These are phyloP conservation scores for Paradendryphiella salina DNA, from an alignment of 2,329 filamentous ascomycete genomes.

Conservation along the genomic window DNA sequence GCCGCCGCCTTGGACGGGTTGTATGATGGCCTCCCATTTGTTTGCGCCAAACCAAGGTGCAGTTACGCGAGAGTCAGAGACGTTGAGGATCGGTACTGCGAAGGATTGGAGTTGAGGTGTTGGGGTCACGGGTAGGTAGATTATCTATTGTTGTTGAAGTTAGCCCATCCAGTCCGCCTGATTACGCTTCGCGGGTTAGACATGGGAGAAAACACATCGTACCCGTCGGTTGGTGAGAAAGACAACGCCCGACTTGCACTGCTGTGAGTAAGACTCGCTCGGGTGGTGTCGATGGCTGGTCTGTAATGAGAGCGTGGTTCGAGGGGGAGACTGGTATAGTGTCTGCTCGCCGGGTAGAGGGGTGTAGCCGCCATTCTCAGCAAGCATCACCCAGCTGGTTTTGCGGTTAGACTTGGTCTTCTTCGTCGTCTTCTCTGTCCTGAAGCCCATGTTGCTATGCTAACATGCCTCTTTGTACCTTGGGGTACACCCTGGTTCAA, in stretches of 20 bases:
- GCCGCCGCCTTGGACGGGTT: conserved; percentile 80
- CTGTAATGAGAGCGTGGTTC: conserved; percentile 75
- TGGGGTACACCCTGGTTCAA: conserved; percentile 3
- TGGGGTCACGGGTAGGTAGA: conserved; percentile 78
- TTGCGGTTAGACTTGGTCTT: conserved; percentile 42
- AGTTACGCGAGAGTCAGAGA: conserved; percentile 81
- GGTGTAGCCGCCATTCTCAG: conserved; percentile 72
- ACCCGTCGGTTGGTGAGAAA: conserved; percentile 87
- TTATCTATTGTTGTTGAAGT: conserved; percentile 61
- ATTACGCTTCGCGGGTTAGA: conserved; percentile 1
- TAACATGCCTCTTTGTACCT: neutral
- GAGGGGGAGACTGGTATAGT: conserved; percentile 76
- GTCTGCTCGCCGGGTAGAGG: conserved; percentile 82
- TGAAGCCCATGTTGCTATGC: conserved; percentile 9
- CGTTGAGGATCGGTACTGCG: conserved; percentile 81
- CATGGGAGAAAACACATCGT: conserved; percentile 38
- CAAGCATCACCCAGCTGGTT: conserved; percentile 88
- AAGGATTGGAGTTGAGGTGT: conserved; percentile 79
- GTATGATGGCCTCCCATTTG: conserved; percentile 79
- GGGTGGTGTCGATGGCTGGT: conserved; percentile 68
- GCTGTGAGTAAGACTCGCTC: conserved; percentile 66
- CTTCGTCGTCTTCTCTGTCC: conserved; percentile 20
- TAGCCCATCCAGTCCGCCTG: conserved; percentile 3
- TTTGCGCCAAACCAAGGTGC: conserved; percentile 93
- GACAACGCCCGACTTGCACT: conserved; percentile 73